Base-by-base conservation (phyloP, 116 monocot genomes). In the Zostera marina region DNA sequence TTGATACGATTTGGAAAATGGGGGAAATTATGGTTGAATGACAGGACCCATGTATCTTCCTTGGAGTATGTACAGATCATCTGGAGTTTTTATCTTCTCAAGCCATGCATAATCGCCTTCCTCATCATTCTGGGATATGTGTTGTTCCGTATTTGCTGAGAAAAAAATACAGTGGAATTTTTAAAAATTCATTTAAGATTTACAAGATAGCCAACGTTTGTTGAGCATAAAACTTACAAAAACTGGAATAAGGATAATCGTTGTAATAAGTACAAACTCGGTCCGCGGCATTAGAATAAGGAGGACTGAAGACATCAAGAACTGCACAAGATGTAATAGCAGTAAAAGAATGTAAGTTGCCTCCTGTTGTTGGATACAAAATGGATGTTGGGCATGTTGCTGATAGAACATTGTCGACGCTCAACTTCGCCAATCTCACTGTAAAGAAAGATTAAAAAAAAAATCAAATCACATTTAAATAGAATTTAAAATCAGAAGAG, bases 321-420 rank as follows among this genome's bases (percentile, higher is more conserved):
- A 93, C 76, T n/a, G 93, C 93, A 79, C 88, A 88, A 39, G 84
- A 68, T 44, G 81, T 58, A 39, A 84, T 77, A 59, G 88, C 88
- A 61, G 93, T 93, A 75, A 93, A 93, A 59, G 88, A 93, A 53
- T 93, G 93, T 49, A 93, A 71, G 67, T 93, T 93, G 63, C 93
- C 93, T 54, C 93, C 92, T 55, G 60, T 79, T 70, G 66, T 87
- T 11, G 93, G 93, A 63, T 81, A 84, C 59, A 93, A 64, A 68
- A 81, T 72, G 43, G 76, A 73, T 7, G 93, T 87, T 52, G 83
- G 76, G 58, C 87, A 84, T 61, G 88, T 73, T 26, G 93, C 81
- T 16, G 71, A 59, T 53, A 88, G 63, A 63, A 93, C 81, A 25
- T 68, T 78, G 51, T 93, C 93, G 2, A 24, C 69, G 23, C 81